Base-by-base conservation (phyloP, 768 basidiomycete species). In the Mycena maculata region DNA sequence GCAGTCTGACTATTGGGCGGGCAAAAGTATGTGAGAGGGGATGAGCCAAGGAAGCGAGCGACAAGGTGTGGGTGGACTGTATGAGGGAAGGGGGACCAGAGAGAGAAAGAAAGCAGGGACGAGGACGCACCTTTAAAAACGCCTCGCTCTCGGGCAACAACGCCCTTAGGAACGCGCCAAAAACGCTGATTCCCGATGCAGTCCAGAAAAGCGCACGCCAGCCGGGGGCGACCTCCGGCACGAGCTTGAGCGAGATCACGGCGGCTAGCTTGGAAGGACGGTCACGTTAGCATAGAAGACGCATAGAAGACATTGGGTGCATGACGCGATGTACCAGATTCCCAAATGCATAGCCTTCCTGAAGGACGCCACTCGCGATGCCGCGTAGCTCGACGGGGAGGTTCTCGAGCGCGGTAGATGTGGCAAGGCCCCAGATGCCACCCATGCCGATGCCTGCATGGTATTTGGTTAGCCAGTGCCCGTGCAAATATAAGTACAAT, bases 151-250 rank as follows among this genome's bases (percentile, higher is more conserved):
- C 96, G 1, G 96, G 96, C 0, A 97, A 78, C 39, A 86, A 28
- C 0, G 85, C 80, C 22, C 95, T 85, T 57, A 96, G 65, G 8
- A 82, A 60, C 0, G 93, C 95, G 1, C 93, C 90, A 50, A 91
- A 87, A 11, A 87, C 76, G 0, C 89, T 89, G 60, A 95, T 83
- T 13, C 90, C 91, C 4, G 92, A 79, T 1, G 88, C 92, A 38
- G 89, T 86, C 89, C 92, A 98, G 83, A 96, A 97, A 13, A 98
- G 79, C 7, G 85, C 79, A 30, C 95, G 83, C 96, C 96, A 97
- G 48, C 81, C 78, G 39, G 75, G 66, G 1, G 69, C 61, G 11
- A 80, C 81, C 73, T 81, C 77, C 1, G 83, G 78, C 22, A 87
- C 93, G 25, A 92, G 81, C 7, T 79, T 84, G 27, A 96, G 82